phyloP scores from a whole-genome alignment of 257 asterid species.

The Salvia splendens region DNA sequence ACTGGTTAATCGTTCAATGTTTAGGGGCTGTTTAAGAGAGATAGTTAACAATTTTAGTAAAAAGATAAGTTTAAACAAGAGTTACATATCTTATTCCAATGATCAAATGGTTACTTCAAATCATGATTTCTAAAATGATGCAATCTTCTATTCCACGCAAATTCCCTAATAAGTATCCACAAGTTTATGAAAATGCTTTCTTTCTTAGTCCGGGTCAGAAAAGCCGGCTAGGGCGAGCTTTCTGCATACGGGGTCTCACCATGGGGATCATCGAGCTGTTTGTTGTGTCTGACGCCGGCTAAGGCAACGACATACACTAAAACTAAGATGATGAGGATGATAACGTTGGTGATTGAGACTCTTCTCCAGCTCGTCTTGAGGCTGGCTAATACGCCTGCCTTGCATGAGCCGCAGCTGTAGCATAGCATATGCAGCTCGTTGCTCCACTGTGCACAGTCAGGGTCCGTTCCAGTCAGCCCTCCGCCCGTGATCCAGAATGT shows the following conservation, averaged over 20 bases:
- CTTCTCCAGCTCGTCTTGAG: conserved; percentile 84
- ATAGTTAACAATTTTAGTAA: too few relatives aligned
- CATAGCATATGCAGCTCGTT: conserved; percentile 64
- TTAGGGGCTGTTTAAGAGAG: too few relatives aligned
- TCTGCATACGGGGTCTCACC: conserved; percentile 54
- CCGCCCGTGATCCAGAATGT: conserved; percentile 54
- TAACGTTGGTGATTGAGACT: conserved; percentile 70
- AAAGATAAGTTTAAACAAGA: too few relatives aligned
- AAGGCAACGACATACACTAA: conserved; percentile 61
- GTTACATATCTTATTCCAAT: too few relatives aligned
- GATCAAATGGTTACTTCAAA: too few relatives aligned
- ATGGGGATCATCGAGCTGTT: conserved; percentile 53
- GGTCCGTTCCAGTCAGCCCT: conserved; percentile 49
- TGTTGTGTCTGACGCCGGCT: conserved; percentile 77
- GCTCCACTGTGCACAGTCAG: conserved; percentile 69
- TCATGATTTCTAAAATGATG: too few relatives aligned
- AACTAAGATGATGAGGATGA: conserved; percentile 64
- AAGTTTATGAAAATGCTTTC: too few relatives aligned
- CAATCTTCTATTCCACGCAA: too few relatives aligned
- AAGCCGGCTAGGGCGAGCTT: conserved; percentile 31
- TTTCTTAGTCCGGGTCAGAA: background rate
- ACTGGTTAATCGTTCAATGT: background rate
- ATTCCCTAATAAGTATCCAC: too few relatives aligned
- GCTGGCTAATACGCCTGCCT: conserved; percentile 89
- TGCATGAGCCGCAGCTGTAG: conserved; percentile 74